Percentiles rank a stretch among this genome's conserved stretches.
These are phyloP conservation scores for Rubia tinctorum DNA, from an alignment of 305 asterid genomes.

Conservation along the genomic window DNA sequence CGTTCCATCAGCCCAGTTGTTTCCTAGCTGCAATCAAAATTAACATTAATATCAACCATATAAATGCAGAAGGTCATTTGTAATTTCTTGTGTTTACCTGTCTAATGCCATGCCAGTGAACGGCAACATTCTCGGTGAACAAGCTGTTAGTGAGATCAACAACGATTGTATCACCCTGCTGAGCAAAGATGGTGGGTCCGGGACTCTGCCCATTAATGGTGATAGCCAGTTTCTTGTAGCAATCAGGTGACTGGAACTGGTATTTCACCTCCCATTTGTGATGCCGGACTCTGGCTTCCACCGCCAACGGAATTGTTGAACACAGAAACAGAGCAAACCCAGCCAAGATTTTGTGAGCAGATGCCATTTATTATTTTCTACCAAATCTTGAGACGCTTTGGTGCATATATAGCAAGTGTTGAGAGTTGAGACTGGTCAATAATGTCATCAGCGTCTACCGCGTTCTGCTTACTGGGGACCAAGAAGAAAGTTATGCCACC, in stretches of 20 bases:
- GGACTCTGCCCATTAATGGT: conserved; percentile 75
- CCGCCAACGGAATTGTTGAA: conserved; percentile 16
- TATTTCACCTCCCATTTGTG: conserved; percentile 84
- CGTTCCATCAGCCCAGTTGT: conserved; percentile 96
- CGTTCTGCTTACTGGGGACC: neutral
- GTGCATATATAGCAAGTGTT: neutral
- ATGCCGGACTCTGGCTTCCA: conserved; percentile 48
- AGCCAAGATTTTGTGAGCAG: conserved; percentile 12
- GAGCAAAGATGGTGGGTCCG: conserved; percentile 79
- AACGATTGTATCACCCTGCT: conserved; percentile 69
- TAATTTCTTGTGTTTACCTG: conserved; percentile 39
- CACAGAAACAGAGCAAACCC: conserved; percentile 11
- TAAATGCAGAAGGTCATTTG: neutral
- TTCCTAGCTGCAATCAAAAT: conserved; percentile 44
- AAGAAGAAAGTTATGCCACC: neutral
- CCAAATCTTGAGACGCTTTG: neutral
- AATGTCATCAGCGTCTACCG: neutral
- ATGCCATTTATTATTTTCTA: neutral
- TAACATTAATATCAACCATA: neutral
- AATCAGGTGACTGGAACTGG: conserved; percentile 76
- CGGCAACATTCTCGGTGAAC: conserved; percentile 72
- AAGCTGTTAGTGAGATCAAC: conserved; percentile 70
- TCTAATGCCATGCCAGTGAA: conserved; percentile 97
- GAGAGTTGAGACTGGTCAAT: neutral
- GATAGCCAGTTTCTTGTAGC: conserved; percentile 57